These are phyloP conservation scores for Tylopilus vinaceipallidus DNA, from an alignment of 768 basidiomycete species.

Conservation along the genomic window DNA sequence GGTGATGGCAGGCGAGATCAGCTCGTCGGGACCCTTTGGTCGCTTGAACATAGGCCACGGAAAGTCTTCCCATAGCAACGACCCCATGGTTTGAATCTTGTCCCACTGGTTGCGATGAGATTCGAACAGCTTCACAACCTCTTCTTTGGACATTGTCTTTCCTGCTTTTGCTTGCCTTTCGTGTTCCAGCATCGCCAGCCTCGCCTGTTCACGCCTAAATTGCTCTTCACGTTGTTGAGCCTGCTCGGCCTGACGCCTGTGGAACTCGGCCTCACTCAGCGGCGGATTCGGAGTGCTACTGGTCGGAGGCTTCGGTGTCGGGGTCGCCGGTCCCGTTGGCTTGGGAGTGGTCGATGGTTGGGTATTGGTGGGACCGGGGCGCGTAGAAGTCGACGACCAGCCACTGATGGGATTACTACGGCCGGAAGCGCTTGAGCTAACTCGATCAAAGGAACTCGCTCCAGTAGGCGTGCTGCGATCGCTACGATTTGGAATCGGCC, in stretches of 20 bases:
- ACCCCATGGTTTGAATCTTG: conserved; percentile 37
- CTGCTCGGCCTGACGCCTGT: conserved; percentile 61
- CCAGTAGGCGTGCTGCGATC: conserved; percentile 34
- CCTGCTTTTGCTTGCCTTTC: conserved; percentile 41
- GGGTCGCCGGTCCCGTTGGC: conserved; percentile 20
- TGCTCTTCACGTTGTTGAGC: conserved; percentile 64
- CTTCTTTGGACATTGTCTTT: conserved; percentile 55
- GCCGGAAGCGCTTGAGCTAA: conserved; percentile 26
- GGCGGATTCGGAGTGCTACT: conserved; percentile 21
- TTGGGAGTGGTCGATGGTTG: conserved; percentile 27
- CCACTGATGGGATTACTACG: conserved; percentile 28
- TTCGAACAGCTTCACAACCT: conserved; percentile 54
- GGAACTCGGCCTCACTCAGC: conserved; percentile 53
- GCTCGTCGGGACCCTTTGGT: conserved; percentile 57
- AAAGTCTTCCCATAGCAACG: conserved; percentile 62
- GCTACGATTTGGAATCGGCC: conserved; percentile 33
- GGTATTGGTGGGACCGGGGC: conserved; percentile 26
- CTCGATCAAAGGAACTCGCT: conserved; percentile 32
- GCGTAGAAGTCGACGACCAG: conserved; percentile 30
- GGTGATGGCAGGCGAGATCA: conserved; percentile 52
- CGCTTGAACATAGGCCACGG: conserved; percentile 72
- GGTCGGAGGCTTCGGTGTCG: conserved; percentile 21
- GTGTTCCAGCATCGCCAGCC: conserved; percentile 49
- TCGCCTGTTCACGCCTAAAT: conserved; percentile 68
- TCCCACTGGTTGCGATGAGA: conserved; percentile 64